These are phyloP conservation scores for Lasiodiplodia sp. DNA, from an alignment of 2,329 filamentous ascomycete genomes.

Conservation along the genomic window DNA sequence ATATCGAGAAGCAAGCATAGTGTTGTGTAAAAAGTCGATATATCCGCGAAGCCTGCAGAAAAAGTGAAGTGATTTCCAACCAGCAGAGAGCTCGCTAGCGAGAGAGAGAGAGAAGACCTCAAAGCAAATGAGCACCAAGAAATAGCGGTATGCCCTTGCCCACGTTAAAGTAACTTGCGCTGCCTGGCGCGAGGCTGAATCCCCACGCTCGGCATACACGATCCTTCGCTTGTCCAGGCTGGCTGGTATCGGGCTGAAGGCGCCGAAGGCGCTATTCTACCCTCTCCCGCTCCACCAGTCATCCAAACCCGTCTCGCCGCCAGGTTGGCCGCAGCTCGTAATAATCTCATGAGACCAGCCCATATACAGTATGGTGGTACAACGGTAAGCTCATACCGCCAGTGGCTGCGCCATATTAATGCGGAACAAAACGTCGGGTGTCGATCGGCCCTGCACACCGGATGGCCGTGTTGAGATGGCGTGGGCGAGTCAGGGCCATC, in stretches of 20 bases:
- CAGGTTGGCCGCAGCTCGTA: slow-evolving; percentile 4
- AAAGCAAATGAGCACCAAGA: slow-evolving; percentile 23
- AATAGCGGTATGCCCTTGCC: slow-evolving; percentile 32
- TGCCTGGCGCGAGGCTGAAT: slow-evolving; percentile 24
- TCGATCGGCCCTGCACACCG: not conserved
- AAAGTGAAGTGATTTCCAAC: not conserved
- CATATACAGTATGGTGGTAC: slow-evolving; percentile 2
- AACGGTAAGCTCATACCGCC: not conserved
- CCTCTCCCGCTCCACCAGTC: not conserved
- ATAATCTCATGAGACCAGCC: slow-evolving; percentile 5
- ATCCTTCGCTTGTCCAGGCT: slow-evolving; percentile 30
- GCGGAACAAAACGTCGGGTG: not conserved
- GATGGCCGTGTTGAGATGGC: slow-evolving; percentile 6
- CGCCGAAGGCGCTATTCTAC: slow-evolving; percentile 6
- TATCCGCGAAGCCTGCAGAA: no score
- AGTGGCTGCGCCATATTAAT: slow-evolving; percentile 1
- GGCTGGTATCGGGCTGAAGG: slow-evolving; percentile 13
- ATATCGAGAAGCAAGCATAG: slow-evolving; percentile 32
- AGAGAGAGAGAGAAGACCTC: slow-evolving; percentile 24
- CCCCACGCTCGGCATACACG: slow-evolving; percentile 18
- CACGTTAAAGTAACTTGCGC: slow-evolving; percentile 1
- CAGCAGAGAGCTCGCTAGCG: not conserved
- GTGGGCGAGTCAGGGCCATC: slow-evolving; percentile 7
- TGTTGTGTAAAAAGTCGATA: slow-evolving; percentile 33
- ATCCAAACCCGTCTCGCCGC: not conserved